Conservation (phyloP, 805 yeast species). For the Spencermartinsiella europaea region DNA sequence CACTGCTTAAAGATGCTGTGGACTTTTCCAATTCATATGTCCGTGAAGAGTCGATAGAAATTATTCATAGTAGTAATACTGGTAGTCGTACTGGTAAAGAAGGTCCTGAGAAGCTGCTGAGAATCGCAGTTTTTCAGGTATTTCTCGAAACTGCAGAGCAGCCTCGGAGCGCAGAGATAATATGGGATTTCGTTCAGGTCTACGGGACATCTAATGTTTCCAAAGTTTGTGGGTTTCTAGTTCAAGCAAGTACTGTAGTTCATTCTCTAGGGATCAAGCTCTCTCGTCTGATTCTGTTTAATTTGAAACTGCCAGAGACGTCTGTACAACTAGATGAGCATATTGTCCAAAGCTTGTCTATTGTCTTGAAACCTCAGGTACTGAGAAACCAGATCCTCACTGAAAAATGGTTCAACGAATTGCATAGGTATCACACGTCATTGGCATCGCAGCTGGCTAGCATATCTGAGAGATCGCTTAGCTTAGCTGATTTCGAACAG, state of each 20-base stretch:
- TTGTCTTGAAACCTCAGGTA: not conserved
- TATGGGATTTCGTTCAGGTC: constrained; percentile 23
- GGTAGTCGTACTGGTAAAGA: too few relatives aligned
- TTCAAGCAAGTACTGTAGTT: not conserved
- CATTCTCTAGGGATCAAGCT: not conserved
- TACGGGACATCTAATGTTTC: constrained; percentile 23
- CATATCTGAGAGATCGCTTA: constrained; percentile 4
- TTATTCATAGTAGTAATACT: too few relatives aligned
- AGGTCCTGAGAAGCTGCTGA: not conserved
- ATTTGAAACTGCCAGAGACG: not conserved
- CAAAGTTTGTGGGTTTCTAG: constrained; percentile 1
- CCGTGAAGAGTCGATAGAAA: not conserved
- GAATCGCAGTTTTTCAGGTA: not conserved
- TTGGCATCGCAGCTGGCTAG: constrained; percentile 6
- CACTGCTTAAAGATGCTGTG: not conserved
- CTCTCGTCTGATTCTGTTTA: not conserved
- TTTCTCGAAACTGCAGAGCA: not conserved
- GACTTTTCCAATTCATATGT: constrained; percentile 3
- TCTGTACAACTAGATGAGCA: not conserved
- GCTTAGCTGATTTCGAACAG: constrained; percentile 21
- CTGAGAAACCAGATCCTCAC: not conserved
- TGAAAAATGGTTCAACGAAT: constrained; percentile 9
- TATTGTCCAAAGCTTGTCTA: not conserved
- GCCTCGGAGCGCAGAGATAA: constrained; percentile 20
- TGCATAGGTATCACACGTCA: constrained; percentile 9